These are phyloP conservation scores for Monosporascus ibericus DNA, from an alignment of 2,329 filamentous ascomycete genomes.

Conservation along the genomic window DNA sequence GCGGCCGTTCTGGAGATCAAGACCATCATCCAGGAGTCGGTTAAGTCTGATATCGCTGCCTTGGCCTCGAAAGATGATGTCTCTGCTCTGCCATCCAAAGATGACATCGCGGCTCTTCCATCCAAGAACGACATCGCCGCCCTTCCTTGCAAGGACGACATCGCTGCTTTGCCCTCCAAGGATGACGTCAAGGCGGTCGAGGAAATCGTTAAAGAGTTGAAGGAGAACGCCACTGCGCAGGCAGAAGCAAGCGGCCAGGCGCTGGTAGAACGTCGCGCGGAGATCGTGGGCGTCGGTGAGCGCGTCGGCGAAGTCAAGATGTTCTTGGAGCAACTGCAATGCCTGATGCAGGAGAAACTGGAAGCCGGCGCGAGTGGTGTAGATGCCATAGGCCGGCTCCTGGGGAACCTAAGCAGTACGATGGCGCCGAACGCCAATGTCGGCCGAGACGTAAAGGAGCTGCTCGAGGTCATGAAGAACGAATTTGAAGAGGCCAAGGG, in stretches of 20 bases:
- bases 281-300: slow-evolving; percentile 72
- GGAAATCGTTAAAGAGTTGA: slow-evolving; percentile 65
- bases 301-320: slow-evolving; percentile 73
- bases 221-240: slow-evolving; percentile 60
- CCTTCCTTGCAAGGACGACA: slow-evolving; percentile 55
- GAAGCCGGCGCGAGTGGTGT: slow-evolving; percentile 68
- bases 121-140: slow-evolving; percentile 66
- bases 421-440: slow-evolving; percentile 51
- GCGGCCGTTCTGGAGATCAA: slow-evolving; percentile 83
- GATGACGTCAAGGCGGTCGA: slow-evolving; percentile 69
- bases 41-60: slow-evolving; percentile 61
- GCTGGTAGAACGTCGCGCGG: slow-evolving; percentile 77
- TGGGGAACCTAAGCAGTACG: slow-evolving; percentile 61
- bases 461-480: slow-evolving; percentile 68
- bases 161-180: slow-evolving; percentile 66
- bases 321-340: slow-evolving; percentile 72
- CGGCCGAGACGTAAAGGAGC: slow-evolving; percentile 60
- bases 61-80: slow-evolving; percentile 61
- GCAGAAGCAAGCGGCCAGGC: slow-evolving; percentile 70
- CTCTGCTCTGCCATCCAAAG: slow-evolving; percentile 61
- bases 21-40: slow-evolving; percentile 65
- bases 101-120: slow-evolving; percentile 61
- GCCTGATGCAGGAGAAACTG: slow-evolving; percentile 69
- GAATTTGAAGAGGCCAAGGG: slow-evolving; percentile 86
- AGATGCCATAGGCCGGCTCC: slow-evolving; percentile 64